A percentile compares a stretch with the other conserved stretches of the same genome.
Conservation (phyloP, 1,284 basidiomycete species). For the Athelia psychrophila region DNA sequence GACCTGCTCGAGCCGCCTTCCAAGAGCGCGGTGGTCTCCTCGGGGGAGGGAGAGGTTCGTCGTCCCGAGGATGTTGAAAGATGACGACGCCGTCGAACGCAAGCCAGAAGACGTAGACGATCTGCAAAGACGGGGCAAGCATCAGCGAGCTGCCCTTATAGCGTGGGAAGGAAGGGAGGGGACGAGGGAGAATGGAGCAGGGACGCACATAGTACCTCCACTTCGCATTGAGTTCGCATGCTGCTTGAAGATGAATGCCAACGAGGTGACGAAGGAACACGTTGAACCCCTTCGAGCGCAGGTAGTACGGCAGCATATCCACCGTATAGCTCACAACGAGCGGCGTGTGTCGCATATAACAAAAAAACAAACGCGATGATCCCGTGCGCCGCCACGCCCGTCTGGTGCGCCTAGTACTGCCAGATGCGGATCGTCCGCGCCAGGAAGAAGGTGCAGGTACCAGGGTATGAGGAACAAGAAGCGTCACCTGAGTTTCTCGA, state of each 20-base stretch:
- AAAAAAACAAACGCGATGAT: constrained; percentile 79
- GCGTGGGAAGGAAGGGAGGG: constrained; percentile 1
- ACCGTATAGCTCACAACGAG: constrained; percentile 76
- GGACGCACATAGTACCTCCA: constrained; percentile 58
- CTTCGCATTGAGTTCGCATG: constrained; percentile 76
- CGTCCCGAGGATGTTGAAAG: constrained; percentile 71
- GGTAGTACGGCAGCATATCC: constrained; percentile 67
- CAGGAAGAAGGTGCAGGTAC: constrained; percentile 71
- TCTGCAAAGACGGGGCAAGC: constrained; percentile 28
- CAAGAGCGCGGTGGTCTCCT: constrained; percentile 67
- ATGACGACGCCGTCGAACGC: constrained; percentile 59
- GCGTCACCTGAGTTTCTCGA: constrained; percentile 60
- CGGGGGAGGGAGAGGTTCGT: constrained; percentile 54
- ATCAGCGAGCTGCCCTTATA: neutral
- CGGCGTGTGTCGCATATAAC: constrained; percentile 68
- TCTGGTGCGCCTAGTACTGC: constrained; percentile 46
- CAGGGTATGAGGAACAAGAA: constrained; percentile 63
- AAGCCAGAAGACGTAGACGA: constrained; percentile 70
- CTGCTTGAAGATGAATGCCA: constrained; percentile 76
- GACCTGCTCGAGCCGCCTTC: constrained; percentile 62
- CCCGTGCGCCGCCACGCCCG: constrained; percentile 51
- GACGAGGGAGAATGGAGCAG: constrained; percentile 47
- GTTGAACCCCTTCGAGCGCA: constrained; percentile 79
- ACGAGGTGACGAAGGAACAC: constrained; percentile 64
- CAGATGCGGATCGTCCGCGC: constrained; percentile 76